Percentiles rank a stretch among this genome's conserved stretches.
phyloP scores from a whole-genome alignment of 139 green algal species.

The Marvania coccoides region DNA sequence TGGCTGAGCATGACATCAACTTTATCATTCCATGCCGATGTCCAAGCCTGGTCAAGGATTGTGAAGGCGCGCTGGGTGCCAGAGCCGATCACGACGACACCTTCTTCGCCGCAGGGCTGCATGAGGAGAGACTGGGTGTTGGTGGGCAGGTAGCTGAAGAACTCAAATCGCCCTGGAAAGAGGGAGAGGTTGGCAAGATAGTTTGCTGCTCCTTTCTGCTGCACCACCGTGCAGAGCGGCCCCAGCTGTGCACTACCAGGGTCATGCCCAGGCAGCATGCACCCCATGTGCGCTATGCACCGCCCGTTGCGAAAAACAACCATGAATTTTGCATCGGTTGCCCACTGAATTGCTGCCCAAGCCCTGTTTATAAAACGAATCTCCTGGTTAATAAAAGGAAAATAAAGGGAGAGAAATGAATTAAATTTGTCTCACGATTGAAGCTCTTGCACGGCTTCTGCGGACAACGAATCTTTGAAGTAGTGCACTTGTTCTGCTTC shows the following conservation, averaged over 20 bases:
- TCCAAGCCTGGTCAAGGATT: constrained; percentile 61
- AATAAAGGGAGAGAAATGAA: not conserved
- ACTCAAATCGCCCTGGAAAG: constrained; percentile 79
- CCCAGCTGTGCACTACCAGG: constrained; percentile 37
- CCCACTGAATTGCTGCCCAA: constrained; percentile 42
- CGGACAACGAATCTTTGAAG: constrained; percentile 25
- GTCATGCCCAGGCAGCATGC: not conserved
- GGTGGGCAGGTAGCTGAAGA: constrained; percentile 61
- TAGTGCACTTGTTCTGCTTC: constrained; percentile 32
- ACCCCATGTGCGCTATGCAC: constrained; percentile 37
- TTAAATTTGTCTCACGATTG: constrained; percentile 31
- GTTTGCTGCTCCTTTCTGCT: constrained; percentile 54
- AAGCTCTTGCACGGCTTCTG: constrained; percentile 36
- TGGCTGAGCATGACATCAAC: not conserved
- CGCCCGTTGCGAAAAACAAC: constrained; percentile 31
- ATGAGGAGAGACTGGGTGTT: constrained; percentile 67
- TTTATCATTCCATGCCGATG: constrained; percentile 1
- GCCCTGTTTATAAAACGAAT: constrained; percentile 27
- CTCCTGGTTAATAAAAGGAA: not conserved
- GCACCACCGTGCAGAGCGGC: constrained; percentile 45
- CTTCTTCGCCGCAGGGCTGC: constrained; percentile 57
- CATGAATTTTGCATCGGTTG: constrained; percentile 10
- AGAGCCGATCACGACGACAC: constrained; percentile 60
- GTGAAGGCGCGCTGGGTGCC: constrained; percentile 71
- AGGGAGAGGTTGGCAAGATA: constrained; percentile 89